A percentile compares a stretch with the other conserved stretches of the same genome.
Conservation (phyloP, 176 grass and related monocot genomes). For the Zea luxurians region DNA sequence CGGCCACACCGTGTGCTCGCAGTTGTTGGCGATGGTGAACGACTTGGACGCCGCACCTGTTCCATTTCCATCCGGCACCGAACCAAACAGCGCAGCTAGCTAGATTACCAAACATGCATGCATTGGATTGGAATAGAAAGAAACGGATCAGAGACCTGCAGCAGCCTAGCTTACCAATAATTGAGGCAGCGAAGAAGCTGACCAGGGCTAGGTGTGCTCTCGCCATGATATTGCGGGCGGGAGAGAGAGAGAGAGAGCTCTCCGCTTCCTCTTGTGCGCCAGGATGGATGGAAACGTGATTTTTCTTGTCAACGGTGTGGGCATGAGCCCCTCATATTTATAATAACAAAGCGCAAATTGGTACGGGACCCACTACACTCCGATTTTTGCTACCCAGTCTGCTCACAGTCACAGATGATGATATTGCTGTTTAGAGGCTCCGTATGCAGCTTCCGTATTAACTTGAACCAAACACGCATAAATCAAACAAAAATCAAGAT, state of each 20-base stretch:
- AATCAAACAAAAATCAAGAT: too few relatives aligned
- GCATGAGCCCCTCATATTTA: not conserved
- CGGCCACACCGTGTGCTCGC: constrained; percentile 63
- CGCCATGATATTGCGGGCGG: not conserved
- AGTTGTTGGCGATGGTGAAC: constrained; percentile 60
- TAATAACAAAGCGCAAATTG: not conserved
- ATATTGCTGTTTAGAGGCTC: too few relatives aligned
- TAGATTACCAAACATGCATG: not conserved
- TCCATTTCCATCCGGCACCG: not conserved
- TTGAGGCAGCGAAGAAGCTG: not conserved
- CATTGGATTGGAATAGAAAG: not conserved
- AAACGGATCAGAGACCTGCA: not conserved
- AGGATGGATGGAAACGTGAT: not conserved
- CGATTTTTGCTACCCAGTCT: too few relatives aligned
- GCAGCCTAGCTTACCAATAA: not conserved
- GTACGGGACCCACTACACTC: not conserved
- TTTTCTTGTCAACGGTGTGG: not conserved
- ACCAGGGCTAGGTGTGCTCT: not conserved
- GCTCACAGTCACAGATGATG: too few relatives aligned
- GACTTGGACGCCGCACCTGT: not conserved
- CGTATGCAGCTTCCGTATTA: too few relatives aligned
- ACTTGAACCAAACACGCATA: too few relatives aligned
- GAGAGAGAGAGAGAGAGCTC: not conserved
- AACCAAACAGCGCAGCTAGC: too few relatives aligned
- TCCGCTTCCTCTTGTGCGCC: not conserved